These are phyloP conservation scores for Pestalotiopsis sp. DNA, from an alignment of 2,329 filamentous ascomycete species.

Conservation along the genomic window DNA sequence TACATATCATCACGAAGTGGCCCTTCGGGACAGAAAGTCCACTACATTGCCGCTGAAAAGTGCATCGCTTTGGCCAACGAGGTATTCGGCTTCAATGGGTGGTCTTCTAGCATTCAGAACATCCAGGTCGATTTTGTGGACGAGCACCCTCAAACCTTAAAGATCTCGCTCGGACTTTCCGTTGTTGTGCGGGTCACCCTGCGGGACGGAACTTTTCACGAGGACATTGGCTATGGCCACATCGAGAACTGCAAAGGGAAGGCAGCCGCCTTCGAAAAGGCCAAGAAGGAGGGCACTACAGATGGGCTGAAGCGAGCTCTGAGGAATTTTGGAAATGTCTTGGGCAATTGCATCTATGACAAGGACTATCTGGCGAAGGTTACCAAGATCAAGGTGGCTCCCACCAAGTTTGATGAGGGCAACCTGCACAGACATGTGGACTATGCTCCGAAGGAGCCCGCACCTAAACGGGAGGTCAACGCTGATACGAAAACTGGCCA, in stretches of 20 bases:
- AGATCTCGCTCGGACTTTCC: conserved; percentile 82
- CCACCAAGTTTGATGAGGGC: conserved; percentile 77
- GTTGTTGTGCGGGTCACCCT: conserved; percentile 90
- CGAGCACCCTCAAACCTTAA: conserved; percentile 76
- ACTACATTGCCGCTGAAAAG: conserved; percentile 96
- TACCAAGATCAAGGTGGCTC: conserved; percentile 82
- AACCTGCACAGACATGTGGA: conserved; percentile 82
- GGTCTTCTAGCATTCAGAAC: conserved; percentile 94
- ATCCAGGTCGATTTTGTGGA: conserved; percentile 96
- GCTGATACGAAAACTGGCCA: conserved; percentile 24
- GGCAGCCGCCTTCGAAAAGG: conserved; percentile 95
- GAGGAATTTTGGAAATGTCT: conserved; percentile 90
- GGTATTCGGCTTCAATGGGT: conserved; percentile 47
- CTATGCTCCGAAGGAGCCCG: conserved; percentile 64
- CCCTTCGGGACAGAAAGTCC: conserved; percentile 81
- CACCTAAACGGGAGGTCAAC: conserved; percentile 9
- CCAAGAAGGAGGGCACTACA: conserved; percentile 97
- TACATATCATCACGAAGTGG: conserved; percentile 89
- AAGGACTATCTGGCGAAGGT: conserved; percentile 90
- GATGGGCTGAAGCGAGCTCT: conserved; percentile 89
- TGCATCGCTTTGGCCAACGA: conserved; percentile 70
- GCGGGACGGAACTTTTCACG: conserved; percentile 92
- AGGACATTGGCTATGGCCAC: conserved; percentile 95
- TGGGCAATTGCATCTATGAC: conserved; percentile 99
- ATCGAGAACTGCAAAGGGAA: conserved; percentile 97